A percentile compares a stretch with the other conserved stretches of the same genome.
These are phyloP conservation scores for Heliamphora pulchella DNA, from an alignment of 179 eudicot genomes.

Conservation along the genomic window DNA sequence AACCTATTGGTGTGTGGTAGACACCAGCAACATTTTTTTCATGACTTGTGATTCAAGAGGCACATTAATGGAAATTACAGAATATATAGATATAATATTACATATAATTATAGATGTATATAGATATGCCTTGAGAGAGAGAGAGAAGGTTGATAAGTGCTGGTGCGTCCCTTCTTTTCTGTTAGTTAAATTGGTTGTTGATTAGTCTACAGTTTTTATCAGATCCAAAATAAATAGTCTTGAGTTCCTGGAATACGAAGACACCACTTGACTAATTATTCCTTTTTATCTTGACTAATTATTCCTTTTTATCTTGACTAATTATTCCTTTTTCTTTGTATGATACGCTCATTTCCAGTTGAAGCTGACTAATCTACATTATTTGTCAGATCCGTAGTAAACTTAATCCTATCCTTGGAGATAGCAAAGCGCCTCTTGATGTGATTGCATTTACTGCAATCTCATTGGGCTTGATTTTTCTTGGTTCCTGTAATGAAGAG, in stretches of 20 bases:
- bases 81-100: background rate
- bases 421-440: slow-evolving; percentile 70
- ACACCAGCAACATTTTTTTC: background rate
- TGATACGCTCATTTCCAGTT: background rate
- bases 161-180: background rate
- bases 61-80: background rate
- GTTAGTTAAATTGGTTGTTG: too few relatives aligned
- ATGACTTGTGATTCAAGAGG: background rate
- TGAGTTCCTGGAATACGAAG: too few relatives aligned
- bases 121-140: background rate
- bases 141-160: background rate
- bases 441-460: slow-evolving; percentile 85
- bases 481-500: slow-evolving; percentile 89
- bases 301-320: too few relatives aligned
- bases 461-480: slow-evolving; percentile 76
- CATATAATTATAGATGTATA: background rate
- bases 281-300: too few relatives aligned
- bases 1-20: background rate
- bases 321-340: background rate
- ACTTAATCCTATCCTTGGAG: slow-evolving; percentile 70
- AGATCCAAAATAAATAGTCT: too few relatives aligned
- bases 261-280: too few relatives aligned
- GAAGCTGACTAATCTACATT: slow-evolving; percentile 10
- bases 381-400: slow-evolving; percentile 50
- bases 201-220: too few relatives aligned